These are phyloP conservation scores for Penicillium olsonii DNA, from an alignment of 2,329 filamentous ascomycete genomes.

Conservation along the genomic window DNA sequence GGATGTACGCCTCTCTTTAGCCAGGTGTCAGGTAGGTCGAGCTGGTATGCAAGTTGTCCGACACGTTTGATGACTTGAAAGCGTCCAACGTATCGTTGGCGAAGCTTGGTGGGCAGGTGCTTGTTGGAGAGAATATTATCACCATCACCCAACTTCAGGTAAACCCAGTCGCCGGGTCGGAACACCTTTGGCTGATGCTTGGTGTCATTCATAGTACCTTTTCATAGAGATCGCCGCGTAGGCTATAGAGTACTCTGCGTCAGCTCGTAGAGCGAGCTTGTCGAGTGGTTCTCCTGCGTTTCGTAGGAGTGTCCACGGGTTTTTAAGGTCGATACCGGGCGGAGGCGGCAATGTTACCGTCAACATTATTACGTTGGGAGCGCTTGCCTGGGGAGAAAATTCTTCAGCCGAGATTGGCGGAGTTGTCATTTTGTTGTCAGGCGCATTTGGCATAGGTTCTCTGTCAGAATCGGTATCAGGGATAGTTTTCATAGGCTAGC, in stretches of 20 bases:
- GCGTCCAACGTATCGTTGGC: background rate
- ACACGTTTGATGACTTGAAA: background rate
- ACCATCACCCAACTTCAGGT: background rate
- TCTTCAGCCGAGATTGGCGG: too few species aligned
- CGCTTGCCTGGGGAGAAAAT: too few species aligned
- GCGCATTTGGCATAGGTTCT: too few species aligned
- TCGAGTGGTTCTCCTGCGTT: background rate
- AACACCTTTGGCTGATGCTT: background rate
- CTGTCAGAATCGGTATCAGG: too few species aligned
- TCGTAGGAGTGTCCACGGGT: background rate
- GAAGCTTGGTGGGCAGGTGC: background rate
- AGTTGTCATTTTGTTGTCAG: too few species aligned
- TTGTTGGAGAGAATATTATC: background rate
- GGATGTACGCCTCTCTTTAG: too few species aligned
- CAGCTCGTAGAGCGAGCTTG: background rate
- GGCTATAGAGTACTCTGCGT: background rate
- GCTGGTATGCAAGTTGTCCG: too few species aligned
- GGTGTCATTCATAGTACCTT: background rate
- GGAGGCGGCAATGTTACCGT: too few species aligned
- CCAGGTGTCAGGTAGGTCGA: too few species aligned
- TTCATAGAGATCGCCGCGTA: background rate
- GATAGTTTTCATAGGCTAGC: too few species aligned
- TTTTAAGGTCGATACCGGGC: too few species aligned
- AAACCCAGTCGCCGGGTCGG: background rate
- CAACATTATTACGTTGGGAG: too few species aligned